phyloP scores from a whole-genome alignment of 139 green algal genomes.

The Limnomonas spitsbergensis region DNA sequence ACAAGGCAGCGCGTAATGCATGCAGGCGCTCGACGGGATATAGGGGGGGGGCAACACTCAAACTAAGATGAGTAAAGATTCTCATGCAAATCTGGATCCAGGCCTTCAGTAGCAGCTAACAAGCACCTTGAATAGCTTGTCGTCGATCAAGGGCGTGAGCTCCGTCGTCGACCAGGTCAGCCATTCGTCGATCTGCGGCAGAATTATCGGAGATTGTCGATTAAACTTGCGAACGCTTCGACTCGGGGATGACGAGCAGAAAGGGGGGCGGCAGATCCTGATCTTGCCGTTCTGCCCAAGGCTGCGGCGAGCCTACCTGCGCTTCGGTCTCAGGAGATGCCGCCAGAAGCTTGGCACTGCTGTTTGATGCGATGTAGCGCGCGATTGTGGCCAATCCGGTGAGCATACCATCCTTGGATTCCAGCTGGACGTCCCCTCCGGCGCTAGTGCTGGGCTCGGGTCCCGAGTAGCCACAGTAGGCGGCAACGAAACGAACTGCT shows the following conservation, averaged over 20 bases:
- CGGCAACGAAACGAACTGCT: background rate
- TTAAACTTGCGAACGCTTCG: background rate
- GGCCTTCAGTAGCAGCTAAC: background rate
- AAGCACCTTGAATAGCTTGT: constrained; percentile 41
- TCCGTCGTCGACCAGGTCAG: constrained; percentile 34
- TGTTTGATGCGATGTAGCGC: background rate
- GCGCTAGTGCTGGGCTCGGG: background rate
- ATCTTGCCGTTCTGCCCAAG: background rate
- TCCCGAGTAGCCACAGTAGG: background rate
- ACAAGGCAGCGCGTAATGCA: too few relatives aligned
- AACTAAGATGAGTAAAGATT: too few relatives aligned
- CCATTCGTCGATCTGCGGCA: constrained; percentile 43
- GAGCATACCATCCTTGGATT: background rate
- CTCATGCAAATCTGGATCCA: background rate
- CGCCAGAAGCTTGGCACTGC: background rate
- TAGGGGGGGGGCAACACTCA: too few relatives aligned
- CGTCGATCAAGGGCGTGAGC: constrained; percentile 35
- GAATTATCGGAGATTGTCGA: background rate
- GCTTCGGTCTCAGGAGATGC: constrained; percentile 1
- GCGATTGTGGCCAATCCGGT: background rate
- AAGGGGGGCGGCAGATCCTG: too few relatives aligned
- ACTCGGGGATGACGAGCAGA: background rate
- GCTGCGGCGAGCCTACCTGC: background rate
- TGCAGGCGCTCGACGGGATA: too few relatives aligned
- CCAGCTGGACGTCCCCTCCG: background rate